Evolutionary conservation across 2,329 filamentous ascomycete genomes (phyloP), one percentile per base, ranked within the genome.

Genomic region (Didymella pomorum): DNA sequence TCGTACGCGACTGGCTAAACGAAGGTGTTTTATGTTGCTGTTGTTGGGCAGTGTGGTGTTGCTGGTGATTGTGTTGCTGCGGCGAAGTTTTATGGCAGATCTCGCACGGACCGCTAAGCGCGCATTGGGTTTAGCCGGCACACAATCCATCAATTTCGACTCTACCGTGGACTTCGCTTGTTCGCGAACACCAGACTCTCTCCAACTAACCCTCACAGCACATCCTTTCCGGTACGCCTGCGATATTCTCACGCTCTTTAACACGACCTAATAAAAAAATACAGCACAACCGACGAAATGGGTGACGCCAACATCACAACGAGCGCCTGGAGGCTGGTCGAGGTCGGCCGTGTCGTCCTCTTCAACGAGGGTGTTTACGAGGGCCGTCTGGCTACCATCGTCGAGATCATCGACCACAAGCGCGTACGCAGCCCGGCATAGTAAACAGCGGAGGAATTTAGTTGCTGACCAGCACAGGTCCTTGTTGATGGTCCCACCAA

Each of bases 331-430:
- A 93, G 93, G 86, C 87, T 93, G 83, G 93, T 99, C 81, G 93
- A 99, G 89, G 92, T 97, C 82, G 95, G 95, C 89, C 93, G 95
- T 81, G 89, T 99, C 79, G 90, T 97, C 81, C 88, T 96, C 81
- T 89, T 98, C 85, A 90, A 92, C 82, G 84, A 87, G 79, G 90
- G 93, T 79, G 88, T 89, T 75, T 91, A 84, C 85, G 84, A 85
- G 73, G 93, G 93, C 84, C 91, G 91, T 81, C 88, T 98, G 76
- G 96, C 93, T 77, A 85, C 89, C 77, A 94, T 99, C 79, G 93
- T 97, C 83, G 94, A 99, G 89, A 98, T 99, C 83, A 95, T 99
- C 85, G 95, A 99, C 85, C 94, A 99, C 90, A 97, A 97, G 89
- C 93, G 95, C 84, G 95, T 99, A 96, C 80, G 95, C 92, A 79